Evolutionary conservation across 495 filamentous ascomycete genomes (phyloP).

Genomic region (Penicillium parvum): DNA sequence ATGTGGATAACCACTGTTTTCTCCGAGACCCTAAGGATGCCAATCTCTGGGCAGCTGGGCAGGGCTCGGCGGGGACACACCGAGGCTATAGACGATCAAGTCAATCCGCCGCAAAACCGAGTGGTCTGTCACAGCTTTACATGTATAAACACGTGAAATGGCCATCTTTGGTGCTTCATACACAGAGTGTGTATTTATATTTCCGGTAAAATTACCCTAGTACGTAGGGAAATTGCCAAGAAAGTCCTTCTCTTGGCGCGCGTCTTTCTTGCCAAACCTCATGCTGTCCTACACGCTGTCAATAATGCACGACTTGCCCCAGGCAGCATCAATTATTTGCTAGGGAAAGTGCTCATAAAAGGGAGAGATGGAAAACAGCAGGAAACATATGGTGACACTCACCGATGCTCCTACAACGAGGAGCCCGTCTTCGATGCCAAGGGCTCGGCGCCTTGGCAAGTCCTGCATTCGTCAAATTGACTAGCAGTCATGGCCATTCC

Average conservation of each 20-base stretch:
- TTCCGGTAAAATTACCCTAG: no score
- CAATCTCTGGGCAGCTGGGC: constrained; percentile 37
- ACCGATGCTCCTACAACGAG: not conserved
- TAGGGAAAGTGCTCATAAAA: no score
- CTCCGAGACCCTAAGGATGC: constrained; percentile 15
- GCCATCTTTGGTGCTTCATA: no score
- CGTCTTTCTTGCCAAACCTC: no score
- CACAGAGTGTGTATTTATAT: no score
- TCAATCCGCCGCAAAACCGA: not conserved
- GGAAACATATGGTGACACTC: not conserved
- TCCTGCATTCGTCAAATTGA: no score
- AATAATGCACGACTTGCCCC: not conserved
- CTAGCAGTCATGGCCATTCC: constrained; percentile 21
- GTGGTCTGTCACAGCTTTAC: not conserved
- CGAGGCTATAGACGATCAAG: not conserved
- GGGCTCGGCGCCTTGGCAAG: constrained; percentile 45
- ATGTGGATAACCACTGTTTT: no score
- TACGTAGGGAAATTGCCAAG: no score
- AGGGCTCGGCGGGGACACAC: constrained; percentile 19
- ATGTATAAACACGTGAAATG: not conserved
- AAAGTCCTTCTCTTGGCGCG: no score
- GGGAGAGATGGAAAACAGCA: not conserved
- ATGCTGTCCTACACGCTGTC: not conserved
- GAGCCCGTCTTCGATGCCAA: constrained; percentile 31
- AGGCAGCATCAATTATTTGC: no score